These are phyloP conservation scores for Phyllosticta capitalensis DNA, from an alignment of 2,329 filamentous ascomycete species.

Conservation along the genomic window DNA sequence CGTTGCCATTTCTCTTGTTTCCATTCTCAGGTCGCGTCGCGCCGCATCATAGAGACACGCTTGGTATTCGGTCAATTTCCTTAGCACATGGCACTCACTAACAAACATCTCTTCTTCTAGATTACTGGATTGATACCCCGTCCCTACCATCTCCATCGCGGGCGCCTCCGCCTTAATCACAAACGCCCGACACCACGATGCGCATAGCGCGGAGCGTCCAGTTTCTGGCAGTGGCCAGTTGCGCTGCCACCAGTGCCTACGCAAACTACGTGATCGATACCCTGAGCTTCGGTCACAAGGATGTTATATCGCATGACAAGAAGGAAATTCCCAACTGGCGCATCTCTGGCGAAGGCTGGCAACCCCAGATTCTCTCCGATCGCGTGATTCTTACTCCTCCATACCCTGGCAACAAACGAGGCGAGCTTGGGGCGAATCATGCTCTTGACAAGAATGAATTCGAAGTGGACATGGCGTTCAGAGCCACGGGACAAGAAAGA, in stretches of 20 bases:
- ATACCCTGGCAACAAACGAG: conserved; percentile 74
- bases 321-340: conserved; percentile 47
- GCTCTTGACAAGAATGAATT: conserved; percentile 56
- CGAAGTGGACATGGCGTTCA: conserved; percentile 78
- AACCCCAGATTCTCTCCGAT: conserved; percentile 64
- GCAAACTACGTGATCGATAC: conserved; percentile 62
- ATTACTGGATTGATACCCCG: background rate
- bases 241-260: conserved; percentile 42
- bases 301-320: conserved; percentile 53
- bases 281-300: conserved; percentile 66
- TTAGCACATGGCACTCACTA: conserved; percentile 12
- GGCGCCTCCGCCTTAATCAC: background rate
- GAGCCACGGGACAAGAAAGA: conserved; percentile 74
- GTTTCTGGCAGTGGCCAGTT: conserved; percentile 30
- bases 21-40: conserved; percentile 17
- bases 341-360: conserved; percentile 45
- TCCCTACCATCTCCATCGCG: background rate
- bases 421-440: conserved; percentile 69
- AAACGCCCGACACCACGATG: conserved; percentile 18
- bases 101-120: background rate
- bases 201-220: conserved; percentile 31
- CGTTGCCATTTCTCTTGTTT: conserved; percentile 36
- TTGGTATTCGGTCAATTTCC: conserved; percentile 13
- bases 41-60: background rate
- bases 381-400: conserved; percentile 86